Base-by-base conservation (phyloP, 371 early-diverging fungal species). In the Mortierella sp. region DNA sequence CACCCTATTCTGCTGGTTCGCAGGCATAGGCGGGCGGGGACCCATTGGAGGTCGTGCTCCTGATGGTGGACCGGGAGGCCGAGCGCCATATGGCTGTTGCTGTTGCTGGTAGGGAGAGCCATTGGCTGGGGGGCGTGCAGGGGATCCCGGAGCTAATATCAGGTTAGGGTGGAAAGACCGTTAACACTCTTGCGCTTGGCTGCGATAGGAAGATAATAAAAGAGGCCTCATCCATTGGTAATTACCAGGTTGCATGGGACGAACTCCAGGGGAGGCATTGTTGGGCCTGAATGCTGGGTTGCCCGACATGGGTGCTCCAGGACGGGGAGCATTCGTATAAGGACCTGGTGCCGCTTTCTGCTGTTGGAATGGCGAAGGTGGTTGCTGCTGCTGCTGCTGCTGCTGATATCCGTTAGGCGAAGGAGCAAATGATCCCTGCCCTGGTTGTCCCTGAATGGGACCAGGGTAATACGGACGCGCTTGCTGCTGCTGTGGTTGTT, bases 201-300 rank as follows among this genome's bases (percentile, higher is more conserved):
- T 48, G 34, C 7, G 34, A 10, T 34, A 10, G 10, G 34, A 57
- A n/a, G 41, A 47, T 59, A n/a, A 47, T 41, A 23, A 19, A 28
- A 43, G 23, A 41, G 18, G 30, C 42, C 50, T 39, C 4, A 34
- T 3, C 42, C 24, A 26, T 14, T 28, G 21, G 14, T 19, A 23
- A 13, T 52, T 67, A 62, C 73, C 67, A 23, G 73, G 68, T 28
- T 61, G 73, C 68, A 73, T 68, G 16, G 68, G 73, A 30, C 68
- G 64, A 14, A 57, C 63, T 13, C 68, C 74, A 23, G 67, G 67
- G 3, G 67, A 47, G 47, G 52, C 45, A 19, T 54, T 61, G 34
- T 60, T 62, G 13, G 72, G 66, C 43, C 72, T 48, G 23, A 61
- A 52, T 1, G 46, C 62, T 23, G 74, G 68, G 24, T 50, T 58